A percentile compares a stretch with the other conserved stretches of the same genome.
Evolutionary conservation across 148 eudicot species (phyloP).

Genomic region (Heliamphora exappendiculata): DNA sequence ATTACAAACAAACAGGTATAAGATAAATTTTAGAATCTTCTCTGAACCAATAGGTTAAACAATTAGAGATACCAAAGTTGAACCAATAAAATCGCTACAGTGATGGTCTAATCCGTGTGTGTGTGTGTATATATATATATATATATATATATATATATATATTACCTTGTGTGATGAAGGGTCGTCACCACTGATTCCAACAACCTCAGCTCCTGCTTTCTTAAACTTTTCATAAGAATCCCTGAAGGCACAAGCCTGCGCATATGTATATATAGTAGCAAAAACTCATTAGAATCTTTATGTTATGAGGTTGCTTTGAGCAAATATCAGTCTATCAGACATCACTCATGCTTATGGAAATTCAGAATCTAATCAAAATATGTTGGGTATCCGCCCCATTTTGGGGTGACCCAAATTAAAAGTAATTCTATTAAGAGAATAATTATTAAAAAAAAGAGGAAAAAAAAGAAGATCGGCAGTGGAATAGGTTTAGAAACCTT

Average conservation of each 20-base stretch:
- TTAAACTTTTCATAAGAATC: slow-evolving; percentile 98
- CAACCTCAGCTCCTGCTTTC: slow-evolving; percentile 97
- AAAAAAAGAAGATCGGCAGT: too few relatives aligned
- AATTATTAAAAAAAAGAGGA: too few relatives aligned
- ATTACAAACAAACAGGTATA: background rate
- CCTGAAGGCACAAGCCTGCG: slow-evolving; percentile 95
- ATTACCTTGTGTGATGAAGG: slow-evolving; percentile 84
- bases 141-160: background rate
- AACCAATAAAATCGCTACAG: too few relatives aligned
- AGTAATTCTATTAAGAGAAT: too few relatives aligned
- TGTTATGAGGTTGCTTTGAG: background rate
- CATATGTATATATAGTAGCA: background rate
- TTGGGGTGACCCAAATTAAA: too few relatives aligned
- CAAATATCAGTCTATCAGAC: too few relatives aligned
- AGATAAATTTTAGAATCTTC: background rate
- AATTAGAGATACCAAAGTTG: background rate
- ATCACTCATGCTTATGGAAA: background rate
- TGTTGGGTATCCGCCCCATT: too few relatives aligned
- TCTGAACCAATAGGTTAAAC: background rate
- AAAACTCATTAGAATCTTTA: background rate
- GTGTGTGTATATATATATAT: too few relatives aligned
- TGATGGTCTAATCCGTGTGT: too few relatives aligned
- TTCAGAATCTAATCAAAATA: too few relatives aligned
- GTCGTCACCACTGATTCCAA: slow-evolving; percentile 92
- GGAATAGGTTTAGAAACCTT: too few relatives aligned